Evolutionary conservation across 2,329 filamentous ascomycete species (phyloP).

Genomic region (Botryotinia calthae): DNA sequence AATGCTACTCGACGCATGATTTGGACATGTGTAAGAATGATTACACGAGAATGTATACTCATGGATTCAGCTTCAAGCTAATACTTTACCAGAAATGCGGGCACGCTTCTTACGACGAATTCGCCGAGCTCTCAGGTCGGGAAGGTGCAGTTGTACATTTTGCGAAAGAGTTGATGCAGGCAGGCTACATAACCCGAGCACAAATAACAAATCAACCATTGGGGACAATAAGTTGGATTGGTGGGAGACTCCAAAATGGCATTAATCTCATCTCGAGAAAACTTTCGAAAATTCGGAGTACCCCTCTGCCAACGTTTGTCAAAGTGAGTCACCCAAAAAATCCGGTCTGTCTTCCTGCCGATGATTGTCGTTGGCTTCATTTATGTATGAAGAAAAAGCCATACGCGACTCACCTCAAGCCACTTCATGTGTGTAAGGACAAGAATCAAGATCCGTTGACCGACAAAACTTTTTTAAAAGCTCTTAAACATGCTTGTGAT

Average conservation of each 20-base stretch:
- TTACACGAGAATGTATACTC: neutral
- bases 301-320: neutral
- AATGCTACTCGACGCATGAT: neutral
- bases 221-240: too few relatives aligned
- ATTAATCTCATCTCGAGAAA: neutral
- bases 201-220: neutral
- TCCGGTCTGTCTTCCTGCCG: neutral
- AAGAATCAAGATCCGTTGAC: neutral
- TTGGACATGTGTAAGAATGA: conserved; percentile 3
- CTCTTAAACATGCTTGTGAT: neutral
- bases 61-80: neutral
- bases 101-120: neutral
- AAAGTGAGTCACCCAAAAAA: neutral
- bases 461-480: neutral
- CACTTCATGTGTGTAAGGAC: neutral
- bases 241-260: neutral
- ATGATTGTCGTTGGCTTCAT: neutral
- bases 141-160: neutral
- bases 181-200: conserved; percentile 1
- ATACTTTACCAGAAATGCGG: neutral
- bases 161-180: neutral
- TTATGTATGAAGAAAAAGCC: neutral
- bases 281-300: neutral
- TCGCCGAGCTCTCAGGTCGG: neutral
- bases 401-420: neutral